Evolutionary conservation across 495 filamentous ascomycete species (phyloP).

Genomic region (Trichocladium uniseriatum): DNA sequence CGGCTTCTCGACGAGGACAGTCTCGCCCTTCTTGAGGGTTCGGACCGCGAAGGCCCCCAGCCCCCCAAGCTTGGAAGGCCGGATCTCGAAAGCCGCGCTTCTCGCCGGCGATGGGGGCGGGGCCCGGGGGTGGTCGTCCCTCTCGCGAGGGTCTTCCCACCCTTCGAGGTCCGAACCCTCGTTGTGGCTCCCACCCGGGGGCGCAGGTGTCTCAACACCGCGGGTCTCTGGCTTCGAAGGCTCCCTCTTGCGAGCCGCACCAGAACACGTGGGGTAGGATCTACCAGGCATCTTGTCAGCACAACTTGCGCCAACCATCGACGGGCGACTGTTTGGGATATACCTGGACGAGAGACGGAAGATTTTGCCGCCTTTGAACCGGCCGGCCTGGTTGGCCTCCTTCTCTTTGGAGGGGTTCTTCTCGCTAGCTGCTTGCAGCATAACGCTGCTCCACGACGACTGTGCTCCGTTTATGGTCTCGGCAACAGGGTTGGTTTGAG

Average conservation of each 20-base stretch:
- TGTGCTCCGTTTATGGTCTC: background rate
- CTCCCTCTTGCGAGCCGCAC: too few relatives aligned
- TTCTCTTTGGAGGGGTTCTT: too few relatives aligned
- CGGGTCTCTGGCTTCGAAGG: too few relatives aligned
- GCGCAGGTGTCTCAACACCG: too few relatives aligned
- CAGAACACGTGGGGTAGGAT: too few relatives aligned
- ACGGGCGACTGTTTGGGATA: background rate
- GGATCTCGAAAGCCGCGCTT: conserved; percentile 16
- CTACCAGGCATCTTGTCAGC: background rate
- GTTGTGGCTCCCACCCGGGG: too few relatives aligned
- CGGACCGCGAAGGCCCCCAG: conserved; percentile 24
- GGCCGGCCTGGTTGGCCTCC: background rate
- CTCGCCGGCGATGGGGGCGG: background rate
- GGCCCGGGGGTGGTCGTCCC: too few relatives aligned
- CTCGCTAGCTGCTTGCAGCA: background rate
- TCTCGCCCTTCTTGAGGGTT: conserved; percentile 17
- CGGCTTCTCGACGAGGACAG: conserved; percentile 23
- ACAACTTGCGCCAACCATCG: background rate
- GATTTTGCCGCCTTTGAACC: background rate
- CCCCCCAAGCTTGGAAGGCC: conserved; percentile 19
- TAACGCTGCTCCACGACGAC: background rate
- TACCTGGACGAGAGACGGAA: background rate
- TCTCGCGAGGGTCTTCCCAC: too few relatives aligned
- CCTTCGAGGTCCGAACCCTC: too few relatives aligned
- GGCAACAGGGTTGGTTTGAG: too few relatives aligned